These are phyloP conservation scores for Xanthoconium purpureum DNA, from an alignment of 768 basidiomycete genomes.

Conservation along the genomic window DNA sequence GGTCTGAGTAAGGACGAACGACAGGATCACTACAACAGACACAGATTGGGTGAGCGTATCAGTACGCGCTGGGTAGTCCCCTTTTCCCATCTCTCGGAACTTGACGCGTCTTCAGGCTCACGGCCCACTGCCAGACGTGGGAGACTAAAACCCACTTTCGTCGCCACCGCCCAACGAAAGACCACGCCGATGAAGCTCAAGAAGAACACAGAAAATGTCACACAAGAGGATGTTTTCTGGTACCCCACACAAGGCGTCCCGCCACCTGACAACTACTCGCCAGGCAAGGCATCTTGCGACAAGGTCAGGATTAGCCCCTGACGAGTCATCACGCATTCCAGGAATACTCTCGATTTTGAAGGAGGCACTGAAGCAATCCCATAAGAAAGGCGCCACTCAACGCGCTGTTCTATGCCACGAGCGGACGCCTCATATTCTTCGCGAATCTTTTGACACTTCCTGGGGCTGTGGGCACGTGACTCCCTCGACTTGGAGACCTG, in stretches of 20 bases:
- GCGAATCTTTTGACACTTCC: slow-evolving; percentile 55
- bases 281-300: slow-evolving; percentile 49
- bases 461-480: slow-evolving; percentile 74
- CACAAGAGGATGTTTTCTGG: slow-evolving; percentile 61
- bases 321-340: slow-evolving; percentile 24
- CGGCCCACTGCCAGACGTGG: slow-evolving; percentile 2
- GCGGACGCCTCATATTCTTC: slow-evolving; percentile 53
- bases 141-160: slow-evolving; percentile 14
- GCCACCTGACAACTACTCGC: slow-evolving; percentile 59
- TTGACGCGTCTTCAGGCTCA: slow-evolving; percentile 11
- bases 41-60: slow-evolving; percentile 32
- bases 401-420: slow-evolving; percentile 67
- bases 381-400: slow-evolving; percentile 46
- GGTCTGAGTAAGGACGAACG: slow-evolving; percentile 38
- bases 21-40: slow-evolving; percentile 53
- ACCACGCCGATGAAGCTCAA: not conserved
- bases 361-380: slow-evolving; percentile 49
- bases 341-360: slow-evolving; percentile 66
- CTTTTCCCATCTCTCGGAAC: not conserved
- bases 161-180: not conserved
- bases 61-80: not conserved
- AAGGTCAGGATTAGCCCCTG: slow-evolving; percentile 12
- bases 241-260: slow-evolving; percentile 40
- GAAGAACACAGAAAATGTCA: slow-evolving; percentile 9
- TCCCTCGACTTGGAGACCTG: not conserved